A percentile compares a stretch with the other conserved stretches of the same genome.
Conservation (phyloP, 2,329 filamentous ascomycete species). For the Lachnellula arida region DNA sequence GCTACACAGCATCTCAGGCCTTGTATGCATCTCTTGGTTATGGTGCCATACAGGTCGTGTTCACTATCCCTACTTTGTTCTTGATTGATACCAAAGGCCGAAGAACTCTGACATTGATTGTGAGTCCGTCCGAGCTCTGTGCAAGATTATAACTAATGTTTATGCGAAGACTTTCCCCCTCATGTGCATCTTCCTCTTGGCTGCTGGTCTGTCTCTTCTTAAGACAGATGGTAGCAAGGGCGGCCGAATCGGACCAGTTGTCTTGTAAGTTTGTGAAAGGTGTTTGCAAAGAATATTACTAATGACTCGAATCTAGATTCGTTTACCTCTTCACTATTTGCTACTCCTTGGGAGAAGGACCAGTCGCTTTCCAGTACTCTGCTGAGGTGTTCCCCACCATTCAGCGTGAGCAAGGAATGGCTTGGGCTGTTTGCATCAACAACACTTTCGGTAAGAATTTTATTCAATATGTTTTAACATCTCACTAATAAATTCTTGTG, state of each 20-base stretch:
- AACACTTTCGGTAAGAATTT: conserved; percentile 61
- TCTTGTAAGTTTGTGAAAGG: background rate
- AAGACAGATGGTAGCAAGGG: background rate
- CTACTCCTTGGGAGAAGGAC: conserved; percentile 59
- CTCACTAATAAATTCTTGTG: conserved; percentile 61
- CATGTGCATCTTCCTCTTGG: conserved; percentile 6
- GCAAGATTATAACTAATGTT: conserved; percentile 23
- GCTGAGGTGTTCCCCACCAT: conserved; percentile 60
- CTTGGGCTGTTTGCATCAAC: conserved; percentile 55
- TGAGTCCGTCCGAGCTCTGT: background rate
- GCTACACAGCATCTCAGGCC: conserved; percentile 47
- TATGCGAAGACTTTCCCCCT: conserved; percentile 3
- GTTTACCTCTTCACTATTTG: conserved; percentile 61
- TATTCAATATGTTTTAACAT: conserved; percentile 55
- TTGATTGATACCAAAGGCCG: conserved; percentile 67
- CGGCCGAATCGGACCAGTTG: conserved; percentile 23
- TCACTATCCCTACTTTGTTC: conserved; percentile 58
- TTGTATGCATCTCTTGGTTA: conserved; percentile 59
- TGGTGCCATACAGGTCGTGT: conserved; percentile 61
- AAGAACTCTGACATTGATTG: conserved; percentile 43
- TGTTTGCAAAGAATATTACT: background rate
- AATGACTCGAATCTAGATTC: conserved; percentile 37
- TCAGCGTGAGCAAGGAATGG: conserved; percentile 59
- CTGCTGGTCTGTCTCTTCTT: conserved; percentile 4
- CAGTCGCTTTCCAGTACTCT: conserved; percentile 55